These are phyloP conservation scores for Erigeron philadelphicus DNA, from an alignment of 140 eudicot species.

Conservation along the genomic window DNA sequence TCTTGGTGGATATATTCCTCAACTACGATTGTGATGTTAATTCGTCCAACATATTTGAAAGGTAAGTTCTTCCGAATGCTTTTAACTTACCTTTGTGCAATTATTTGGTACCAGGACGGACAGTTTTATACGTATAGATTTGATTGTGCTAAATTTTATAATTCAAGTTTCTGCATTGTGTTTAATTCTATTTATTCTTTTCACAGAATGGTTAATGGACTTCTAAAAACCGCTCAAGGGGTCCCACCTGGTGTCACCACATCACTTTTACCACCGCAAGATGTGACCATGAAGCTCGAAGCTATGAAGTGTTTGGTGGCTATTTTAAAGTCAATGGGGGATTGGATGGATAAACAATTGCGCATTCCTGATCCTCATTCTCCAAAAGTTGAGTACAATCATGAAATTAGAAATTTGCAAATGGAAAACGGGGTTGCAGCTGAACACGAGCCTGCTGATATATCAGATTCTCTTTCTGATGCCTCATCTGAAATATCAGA, in stretches of 20 bases:
- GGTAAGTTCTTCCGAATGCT: conserved; percentile 41
- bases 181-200: conserved; percentile 10
- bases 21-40: conserved; percentile 97
- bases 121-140: neutral
- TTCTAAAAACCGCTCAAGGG: conserved; percentile 95
- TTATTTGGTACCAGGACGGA: neutral
- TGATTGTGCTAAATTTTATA: neutral
- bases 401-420: conserved; percentile 47
- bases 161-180: conserved; percentile 5
- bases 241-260: conserved; percentile 75
- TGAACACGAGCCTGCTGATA: conserved; percentile 63
- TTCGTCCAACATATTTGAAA: conserved; percentile 91
- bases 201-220: conserved; percentile 92
- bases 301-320: conserved; percentile 91
- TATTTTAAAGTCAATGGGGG: conserved; percentile 87
- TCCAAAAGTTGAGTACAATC: conserved; percentile 35
- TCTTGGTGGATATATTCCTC: conserved; percentile 86
- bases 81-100: conserved; percentile 17
- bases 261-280: conserved; percentile 84
- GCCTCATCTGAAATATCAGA: conserved; percentile 70
- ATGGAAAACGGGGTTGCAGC: conserved; percentile 51
- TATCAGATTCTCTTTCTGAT: conserved; percentile 74
- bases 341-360: conserved; percentile 91
- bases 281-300: conserved; percentile 73
- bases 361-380: conserved; percentile 72